Conservation (phyloP, 2,329 filamentous ascomycete species). For the Monosporascus sp. region DNA sequence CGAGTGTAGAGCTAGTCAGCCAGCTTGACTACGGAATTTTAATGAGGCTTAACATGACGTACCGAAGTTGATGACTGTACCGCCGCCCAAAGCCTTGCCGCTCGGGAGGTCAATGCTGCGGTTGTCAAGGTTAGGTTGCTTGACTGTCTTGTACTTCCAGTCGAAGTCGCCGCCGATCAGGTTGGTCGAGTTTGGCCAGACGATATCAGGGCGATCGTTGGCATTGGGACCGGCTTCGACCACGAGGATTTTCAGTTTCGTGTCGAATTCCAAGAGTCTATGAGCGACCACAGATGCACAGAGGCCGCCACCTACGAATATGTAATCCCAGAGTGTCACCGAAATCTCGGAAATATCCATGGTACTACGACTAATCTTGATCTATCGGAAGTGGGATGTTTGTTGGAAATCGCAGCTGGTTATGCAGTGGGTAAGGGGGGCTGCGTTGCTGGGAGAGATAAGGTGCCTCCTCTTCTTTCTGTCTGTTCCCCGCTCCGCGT, state of each 20-base stretch:
- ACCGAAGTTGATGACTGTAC: slow-evolving; percentile 29
- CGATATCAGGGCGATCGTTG: slow-evolving; percentile 9
- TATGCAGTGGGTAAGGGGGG: no score
- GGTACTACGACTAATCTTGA: no score
- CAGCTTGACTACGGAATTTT: background rate
- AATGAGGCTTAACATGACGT: background rate
- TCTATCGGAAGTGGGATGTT: no score
- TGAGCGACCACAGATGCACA: slow-evolving; percentile 12
- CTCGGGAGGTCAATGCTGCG: slow-evolving; percentile 12
- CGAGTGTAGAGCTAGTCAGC: background rate
- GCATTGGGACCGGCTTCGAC: slow-evolving; percentile 29
- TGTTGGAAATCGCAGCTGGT: no score
- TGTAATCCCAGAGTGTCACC: slow-evolving; percentile 11
- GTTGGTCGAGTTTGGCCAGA: slow-evolving; percentile 15
- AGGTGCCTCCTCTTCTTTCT: no score
- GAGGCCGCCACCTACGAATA: slow-evolving; percentile 15
- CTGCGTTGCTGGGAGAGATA: no score
- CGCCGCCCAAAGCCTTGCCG: slow-evolving; percentile 32
- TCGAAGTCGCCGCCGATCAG: slow-evolving; percentile 21
- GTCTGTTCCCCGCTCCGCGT: no score
- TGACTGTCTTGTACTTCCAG: slow-evolving; percentile 23
- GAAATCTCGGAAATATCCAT: no score
- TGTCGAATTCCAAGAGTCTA: slow-evolving; percentile 5
- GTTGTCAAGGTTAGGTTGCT: slow-evolving; percentile 16
- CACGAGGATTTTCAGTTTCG: slow-evolving; percentile 22